Percentiles rank a stretch among this genome's conserved stretches.
These are phyloP conservation scores for Psilocybe subaeruginosa DNA, from an alignment of 768 basidiomycete species.

Conservation along the genomic window DNA sequence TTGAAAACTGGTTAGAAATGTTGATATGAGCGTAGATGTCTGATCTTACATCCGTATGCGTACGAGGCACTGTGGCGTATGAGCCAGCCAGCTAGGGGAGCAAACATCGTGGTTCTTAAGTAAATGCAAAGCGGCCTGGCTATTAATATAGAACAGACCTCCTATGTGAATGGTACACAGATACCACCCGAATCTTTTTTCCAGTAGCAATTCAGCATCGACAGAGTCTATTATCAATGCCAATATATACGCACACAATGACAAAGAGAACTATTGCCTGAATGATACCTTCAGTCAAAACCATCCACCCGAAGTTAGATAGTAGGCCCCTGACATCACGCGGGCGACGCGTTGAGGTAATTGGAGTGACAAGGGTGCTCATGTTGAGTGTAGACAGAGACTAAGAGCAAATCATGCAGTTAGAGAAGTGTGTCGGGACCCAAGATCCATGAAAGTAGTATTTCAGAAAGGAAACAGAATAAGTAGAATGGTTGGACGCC, in stretches of 20 bases:
- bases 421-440: too few species aligned
- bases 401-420: too few species aligned
- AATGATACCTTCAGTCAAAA: conserved; percentile 16
- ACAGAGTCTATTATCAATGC: background rate
- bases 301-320: conserved; percentile 7
- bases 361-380: background rate
- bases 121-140: background rate
- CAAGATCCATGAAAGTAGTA: too few species aligned
- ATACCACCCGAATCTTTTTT: conserved; percentile 37
- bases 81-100: conserved; percentile 32
- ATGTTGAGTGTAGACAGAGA: too few species aligned
- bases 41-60: conserved; percentile 26
- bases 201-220: background rate
- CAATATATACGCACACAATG: conserved; percentile 25
- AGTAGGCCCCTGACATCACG: background rate
- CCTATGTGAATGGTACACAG: conserved; percentile 34
- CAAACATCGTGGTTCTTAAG: background rate
- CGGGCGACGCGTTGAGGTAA: background rate
- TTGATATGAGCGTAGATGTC: background rate
- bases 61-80: conserved; percentile 23
- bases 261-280: conserved; percentile 27
- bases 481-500: background rate
- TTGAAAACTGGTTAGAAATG: background rate
- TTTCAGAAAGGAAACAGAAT: background rate
- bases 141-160: conserved; percentile 25